Conservation (phyloP, 1,139 yeast genomes). For the Geotrichum candidum region DNA sequence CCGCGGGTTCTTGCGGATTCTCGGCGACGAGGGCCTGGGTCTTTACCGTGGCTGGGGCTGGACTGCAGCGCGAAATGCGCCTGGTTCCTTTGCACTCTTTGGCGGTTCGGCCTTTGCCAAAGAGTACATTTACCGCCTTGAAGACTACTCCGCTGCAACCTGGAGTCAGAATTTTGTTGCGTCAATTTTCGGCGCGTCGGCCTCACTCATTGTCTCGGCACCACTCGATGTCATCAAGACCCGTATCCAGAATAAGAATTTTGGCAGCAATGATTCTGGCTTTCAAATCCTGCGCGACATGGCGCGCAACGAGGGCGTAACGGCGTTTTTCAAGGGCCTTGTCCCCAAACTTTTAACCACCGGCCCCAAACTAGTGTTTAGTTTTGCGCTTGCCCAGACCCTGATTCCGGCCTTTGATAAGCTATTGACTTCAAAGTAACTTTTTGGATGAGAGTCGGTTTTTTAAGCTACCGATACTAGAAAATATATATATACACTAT, state of each 20-base stretch:
- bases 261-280: conserved; percentile 93
- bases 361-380: conserved; percentile 95
- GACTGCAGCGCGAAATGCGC: conserved; percentile 99
- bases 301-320: conserved; percentile 70
- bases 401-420: conserved; percentile 93
- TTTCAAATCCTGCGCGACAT: conserved; percentile 87
- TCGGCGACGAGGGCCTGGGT: conserved; percentile 86
- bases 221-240: conserved; percentile 98
- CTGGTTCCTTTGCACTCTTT: conserved; percentile 94
- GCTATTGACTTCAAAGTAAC: conserved; percentile 25
- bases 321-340: conserved; percentile 95
- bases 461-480: too few relatives aligned
- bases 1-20: conserved; percentile 83
- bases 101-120: conserved; percentile 99
- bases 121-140: conserved; percentile 82
- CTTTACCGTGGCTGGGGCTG: conserved; percentile 99
- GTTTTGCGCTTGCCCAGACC: conserved; percentile 93
- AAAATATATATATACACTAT: too few relatives aligned
- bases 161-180: conserved; percentile 94
- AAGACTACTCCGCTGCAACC: conserved; percentile 84
- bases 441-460: too few relatives aligned
- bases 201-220: conserved; percentile 93
- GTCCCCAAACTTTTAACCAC: conserved; percentile 95
- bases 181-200: conserved; percentile 96
- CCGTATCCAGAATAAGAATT: conserved; percentile 92